Evolutionary conservation across 805 yeast genomes (phyloP), one percentile per base, ranked within the genome.

Genomic region (Metschnikowia hibisci): DNA sequence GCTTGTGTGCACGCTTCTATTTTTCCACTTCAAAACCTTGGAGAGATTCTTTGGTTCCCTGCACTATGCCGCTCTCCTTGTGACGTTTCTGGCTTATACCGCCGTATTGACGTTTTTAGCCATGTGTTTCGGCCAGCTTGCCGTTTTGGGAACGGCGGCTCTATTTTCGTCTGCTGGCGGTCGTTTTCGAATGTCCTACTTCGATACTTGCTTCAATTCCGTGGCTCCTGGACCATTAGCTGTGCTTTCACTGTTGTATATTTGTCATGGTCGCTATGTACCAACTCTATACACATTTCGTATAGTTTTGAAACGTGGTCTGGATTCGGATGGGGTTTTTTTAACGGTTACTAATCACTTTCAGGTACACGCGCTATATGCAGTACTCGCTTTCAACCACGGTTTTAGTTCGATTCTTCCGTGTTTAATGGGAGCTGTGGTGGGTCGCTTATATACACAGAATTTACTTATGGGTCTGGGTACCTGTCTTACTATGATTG

Each of bases 41-140:
- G 88, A 82, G 60, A 57, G 87, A 39, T 60, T 76, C 38, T 72
- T 72, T 54, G 87, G 87, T 1, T 71, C 81, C 10, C 59, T 73
- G 36, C 78, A 77, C 51, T 78, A 78, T 50, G 50, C 77, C 9
- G 71, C 79, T 29, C 53, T 77, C 12, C 55, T 81, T 2, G 42
- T 69, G 1, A 51, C 79, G 32, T 62, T 75, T 29, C 68, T 68
- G 20, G 12, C 72, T 2, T 82, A 80, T 63, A 81, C 80, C 45
- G 59, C 74, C 1, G 46, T 71, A 4, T 52, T 63, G 7, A 58
- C 73, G 4, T 58, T 69, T 10, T 30, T 68, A 1, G 43, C 71
- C 29, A 67, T 73, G 61, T 64, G 70, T 38, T 25, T 77, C 13
- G 79, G 77, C 46, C 74, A 71, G 44, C 46, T 66, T 13, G 36